Conservation (phyloP, 1,284 basidiomycete genomes). For the Tilletiaria anomala region DNA sequence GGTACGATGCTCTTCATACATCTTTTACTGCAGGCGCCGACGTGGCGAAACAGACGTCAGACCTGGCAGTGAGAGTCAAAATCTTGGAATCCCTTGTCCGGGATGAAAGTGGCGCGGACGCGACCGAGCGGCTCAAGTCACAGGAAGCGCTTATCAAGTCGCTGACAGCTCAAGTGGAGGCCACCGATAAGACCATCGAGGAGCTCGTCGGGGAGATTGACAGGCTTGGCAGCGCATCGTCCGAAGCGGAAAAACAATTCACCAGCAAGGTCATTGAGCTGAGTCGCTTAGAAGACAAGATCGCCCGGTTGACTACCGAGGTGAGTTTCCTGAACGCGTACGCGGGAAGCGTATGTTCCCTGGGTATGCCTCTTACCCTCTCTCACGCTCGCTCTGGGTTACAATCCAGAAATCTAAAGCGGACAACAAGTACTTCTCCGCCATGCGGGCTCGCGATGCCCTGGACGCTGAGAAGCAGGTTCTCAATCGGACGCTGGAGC, state of each 20-base stretch:
- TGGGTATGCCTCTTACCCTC: background rate
- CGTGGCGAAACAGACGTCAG: background rate
- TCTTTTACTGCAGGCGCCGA: background rate
- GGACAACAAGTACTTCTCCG: constrained; percentile 84
- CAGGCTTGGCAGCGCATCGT: constrained; percentile 71
- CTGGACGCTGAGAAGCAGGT: constrained; percentile 59
- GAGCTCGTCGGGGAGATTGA: constrained; percentile 58
- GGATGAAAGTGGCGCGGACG: background rate
- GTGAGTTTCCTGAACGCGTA: constrained; percentile 16
- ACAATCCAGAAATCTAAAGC: constrained; percentile 62
- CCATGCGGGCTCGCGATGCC: constrained; percentile 77
- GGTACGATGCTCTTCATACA: background rate
- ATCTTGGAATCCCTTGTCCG: background rate
- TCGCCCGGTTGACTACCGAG: constrained; percentile 44
- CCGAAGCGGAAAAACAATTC: constrained; percentile 65
- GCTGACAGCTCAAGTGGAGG: constrained; percentile 1
- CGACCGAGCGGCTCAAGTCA: background rate
- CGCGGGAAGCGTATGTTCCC: too few species aligned
- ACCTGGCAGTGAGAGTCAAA: background rate
- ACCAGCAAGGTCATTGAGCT: constrained; percentile 74
- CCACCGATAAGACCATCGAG: background rate
- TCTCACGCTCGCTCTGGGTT: constrained; percentile 43
- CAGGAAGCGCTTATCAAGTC: background rate
- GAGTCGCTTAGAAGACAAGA: constrained; percentile 57
- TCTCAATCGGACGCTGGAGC: constrained; percentile 51